Evolutionary conservation across 2,329 filamentous ascomycete species (phyloP).

Genomic region (Botryotinia calthae): DNA sequence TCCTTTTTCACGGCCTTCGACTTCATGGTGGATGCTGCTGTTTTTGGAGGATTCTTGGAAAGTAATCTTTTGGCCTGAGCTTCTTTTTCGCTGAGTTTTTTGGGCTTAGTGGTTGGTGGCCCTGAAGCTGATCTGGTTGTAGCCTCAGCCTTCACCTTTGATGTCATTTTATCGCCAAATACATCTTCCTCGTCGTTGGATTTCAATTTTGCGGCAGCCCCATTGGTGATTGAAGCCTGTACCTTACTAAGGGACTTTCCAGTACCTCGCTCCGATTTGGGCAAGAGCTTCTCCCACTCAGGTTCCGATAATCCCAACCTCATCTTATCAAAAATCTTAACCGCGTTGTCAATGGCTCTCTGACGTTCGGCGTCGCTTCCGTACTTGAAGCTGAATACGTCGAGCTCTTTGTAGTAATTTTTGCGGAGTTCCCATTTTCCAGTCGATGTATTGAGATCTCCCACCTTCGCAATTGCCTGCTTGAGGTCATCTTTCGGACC

Average conservation of each 20-base stretch:
- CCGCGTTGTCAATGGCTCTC: conserved; percentile 58
- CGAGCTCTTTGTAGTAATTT: conserved; percentile 60
- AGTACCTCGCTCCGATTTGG: conserved; percentile 55
- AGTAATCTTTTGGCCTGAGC: conserved; percentile 56
- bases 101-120: conserved; percentile 51
- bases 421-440: conserved; percentile 57
- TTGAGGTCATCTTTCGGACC: conserved; percentile 52
- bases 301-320: conserved; percentile 54
- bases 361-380: conserved; percentile 54
- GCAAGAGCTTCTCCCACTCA: conserved; percentile 61
- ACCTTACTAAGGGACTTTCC: conserved; percentile 61
- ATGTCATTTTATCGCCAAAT: conserved; percentile 36
- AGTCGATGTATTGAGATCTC: conserved; percentile 50
- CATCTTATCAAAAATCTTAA: conserved; percentile 58
- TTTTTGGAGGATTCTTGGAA: conserved; percentile 39
- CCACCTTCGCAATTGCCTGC: conserved; percentile 51
- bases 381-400: conserved; percentile 62
- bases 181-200: conserved; percentile 47
- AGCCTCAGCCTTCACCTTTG: conserved; percentile 41
- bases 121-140: conserved; percentile 54
- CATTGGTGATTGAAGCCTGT: conserved; percentile 57
- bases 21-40: conserved; percentile 29
- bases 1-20: conserved; percentile 29
- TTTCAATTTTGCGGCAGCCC: conserved; percentile 50
- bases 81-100: conserved; percentile 54